Base-by-base conservation (phyloP, 768 basidiomycete species). In the Clavaria fumosa region DNA sequence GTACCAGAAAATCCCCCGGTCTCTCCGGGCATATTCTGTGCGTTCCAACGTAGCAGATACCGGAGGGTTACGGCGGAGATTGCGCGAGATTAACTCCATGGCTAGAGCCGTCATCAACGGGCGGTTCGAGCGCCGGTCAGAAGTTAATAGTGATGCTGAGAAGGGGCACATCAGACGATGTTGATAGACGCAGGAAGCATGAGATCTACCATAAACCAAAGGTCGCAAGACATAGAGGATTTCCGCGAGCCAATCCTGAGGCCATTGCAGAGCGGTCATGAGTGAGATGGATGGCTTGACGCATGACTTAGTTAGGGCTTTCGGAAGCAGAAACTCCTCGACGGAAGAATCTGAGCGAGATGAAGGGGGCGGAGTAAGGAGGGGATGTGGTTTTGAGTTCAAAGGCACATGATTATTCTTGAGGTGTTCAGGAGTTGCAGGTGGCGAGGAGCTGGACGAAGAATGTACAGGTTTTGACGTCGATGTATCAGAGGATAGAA, bases 1-100 rank as follows among this genome's bases (percentile, higher is more conserved):
- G 51, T 89, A 88, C 77, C 79, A 85, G 7, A 81, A 50, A 44
- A 93, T 67, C 47, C 84, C 79, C 37, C 75, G 69, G 54, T 95
- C 90, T 47, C 86, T 65, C 38, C 71, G 67, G 10, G 84, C 80
- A 48, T 91, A 83, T 51, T 91, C 88, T 10, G 70, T 57, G 34
- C 79, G 67, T 54, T 86, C 81, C 23, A 84, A 60, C 4, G 64
- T 45, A 14, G 74, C 67, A 31, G 77, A 76, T 1, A 72, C 57
- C 5, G 75, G 61, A 3, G 80, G 74, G 14, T 60, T 59, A 17
- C 84, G 66, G 14, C 90, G 78, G 21, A 93, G 59, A 52, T 67
- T 75, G 27, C 84, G 74, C 17, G 86, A 75, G 5, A 84, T 42
- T 31, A 91, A 56, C 48, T 86, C 81, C 55, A 93, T 61, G 3